A percentile compares a stretch with the other conserved stretches of the same genome.
Conservation (phyloP, 2,329 filamentous ascomycete genomes). For the Talaromyces sp. region DNA sequence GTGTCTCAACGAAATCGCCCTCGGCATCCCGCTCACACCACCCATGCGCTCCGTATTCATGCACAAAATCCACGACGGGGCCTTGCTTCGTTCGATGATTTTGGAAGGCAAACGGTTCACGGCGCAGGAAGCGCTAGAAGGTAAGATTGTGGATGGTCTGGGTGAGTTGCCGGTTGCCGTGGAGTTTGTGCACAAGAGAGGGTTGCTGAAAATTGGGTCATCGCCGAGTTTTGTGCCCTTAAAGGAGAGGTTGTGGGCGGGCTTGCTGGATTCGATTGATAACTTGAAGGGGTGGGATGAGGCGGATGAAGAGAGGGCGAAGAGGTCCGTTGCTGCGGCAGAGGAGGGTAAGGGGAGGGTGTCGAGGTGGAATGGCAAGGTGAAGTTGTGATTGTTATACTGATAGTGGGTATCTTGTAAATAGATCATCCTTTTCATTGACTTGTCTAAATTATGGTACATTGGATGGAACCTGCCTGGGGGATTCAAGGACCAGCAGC, state of each 20-base stretch:
- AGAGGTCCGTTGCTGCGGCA: slow-evolving; percentile 51
- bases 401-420: background rate
- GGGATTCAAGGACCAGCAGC: too few relatives aligned
- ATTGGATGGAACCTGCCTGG: too few relatives aligned
- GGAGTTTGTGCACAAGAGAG: slow-evolving; percentile 56
- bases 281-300: slow-evolving; percentile 47
- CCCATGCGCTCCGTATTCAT: slow-evolving; percentile 73
- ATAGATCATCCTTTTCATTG: background rate
- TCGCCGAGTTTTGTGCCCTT: slow-evolving; percentile 66
- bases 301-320: slow-evolving; percentile 45
- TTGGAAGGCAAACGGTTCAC: slow-evolving; percentile 70
- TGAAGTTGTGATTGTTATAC: slow-evolving; percentile 12
- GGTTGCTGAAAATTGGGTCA: slow-evolving; percentile 59
- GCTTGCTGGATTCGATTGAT: slow-evolving; percentile 58
- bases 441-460: background rate
- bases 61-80: slow-evolving; percentile 55
- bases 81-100: slow-evolving; percentile 60
- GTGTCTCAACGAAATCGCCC: slow-evolving; percentile 77
- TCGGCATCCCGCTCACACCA: slow-evolving; percentile 69
- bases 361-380: slow-evolving; percentile 48
- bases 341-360: slow-evolving; percentile 49
- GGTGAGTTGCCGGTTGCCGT: slow-evolving; percentile 64
- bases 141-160: slow-evolving; percentile 65
- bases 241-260: slow-evolving; percentile 72
- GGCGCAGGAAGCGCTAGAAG: slow-evolving; percentile 59